These are phyloP conservation scores for Puccinia novopanici DNA, from an alignment of 1,284 basidiomycete genomes.

Conservation along the genomic window DNA sequence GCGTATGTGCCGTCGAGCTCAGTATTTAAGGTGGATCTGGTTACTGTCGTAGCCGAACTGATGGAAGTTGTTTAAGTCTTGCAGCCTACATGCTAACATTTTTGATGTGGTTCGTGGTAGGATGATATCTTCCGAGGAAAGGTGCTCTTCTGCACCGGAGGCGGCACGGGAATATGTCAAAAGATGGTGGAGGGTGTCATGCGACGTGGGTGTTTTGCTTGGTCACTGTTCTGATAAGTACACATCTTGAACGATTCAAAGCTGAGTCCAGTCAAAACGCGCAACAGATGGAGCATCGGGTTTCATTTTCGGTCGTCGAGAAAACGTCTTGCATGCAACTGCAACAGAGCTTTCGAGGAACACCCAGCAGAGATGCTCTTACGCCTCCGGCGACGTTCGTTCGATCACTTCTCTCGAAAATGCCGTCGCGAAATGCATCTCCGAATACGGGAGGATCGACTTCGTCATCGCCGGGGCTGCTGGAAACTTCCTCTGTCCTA, in stretches of 20 bases:
- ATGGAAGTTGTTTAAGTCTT: too few species aligned
- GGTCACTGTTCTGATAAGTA: too few species aligned
- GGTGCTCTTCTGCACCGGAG: conserved; percentile 78
- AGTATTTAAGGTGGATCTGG: conserved; percentile 6
- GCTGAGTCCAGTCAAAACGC: conserved; percentile 17
- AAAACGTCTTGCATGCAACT: conserved; percentile 72
- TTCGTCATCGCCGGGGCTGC: conserved; percentile 83
- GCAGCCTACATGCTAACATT: neutral
- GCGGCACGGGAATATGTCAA: conserved; percentile 76
- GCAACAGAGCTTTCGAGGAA: conserved; percentile 71
- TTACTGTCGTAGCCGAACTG: too few species aligned
- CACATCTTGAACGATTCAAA: neutral
- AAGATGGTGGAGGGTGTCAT: conserved; percentile 80
- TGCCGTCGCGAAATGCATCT: conserved; percentile 67
- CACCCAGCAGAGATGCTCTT: conserved; percentile 73
- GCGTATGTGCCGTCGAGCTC: conserved; percentile 1
- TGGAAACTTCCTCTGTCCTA: conserved; percentile 68
- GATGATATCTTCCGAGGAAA: conserved; percentile 82
- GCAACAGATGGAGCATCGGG: conserved; percentile 59
- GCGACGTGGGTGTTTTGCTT: conserved; percentile 57
- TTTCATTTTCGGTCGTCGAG: conserved; percentile 60
- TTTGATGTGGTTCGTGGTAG: neutral
- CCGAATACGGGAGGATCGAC: conserved; percentile 78
- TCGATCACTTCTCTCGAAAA: conserved; percentile 71
- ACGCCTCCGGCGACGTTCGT: conserved; percentile 80